Percentiles rank a stretch among this genome's conserved stretches.
Conservation (phyloP, 768 basidiomycete species). For the Amanita jacksonii region DNA sequence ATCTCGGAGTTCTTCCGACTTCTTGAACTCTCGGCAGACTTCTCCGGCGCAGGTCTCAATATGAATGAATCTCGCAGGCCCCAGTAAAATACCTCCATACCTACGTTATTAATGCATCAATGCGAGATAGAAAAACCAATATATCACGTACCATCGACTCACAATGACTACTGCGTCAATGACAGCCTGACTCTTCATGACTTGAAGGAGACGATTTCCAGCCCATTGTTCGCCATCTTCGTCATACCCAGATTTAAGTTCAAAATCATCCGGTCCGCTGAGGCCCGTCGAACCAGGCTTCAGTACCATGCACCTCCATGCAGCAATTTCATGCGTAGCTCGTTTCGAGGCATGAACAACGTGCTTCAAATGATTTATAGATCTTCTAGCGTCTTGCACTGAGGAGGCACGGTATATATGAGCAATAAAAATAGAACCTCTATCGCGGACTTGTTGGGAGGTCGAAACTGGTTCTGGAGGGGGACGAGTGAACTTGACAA, state of each 20-base stretch:
- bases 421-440: constrained; percentile 64
- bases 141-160: constrained; percentile 52
- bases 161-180: constrained; percentile 77
- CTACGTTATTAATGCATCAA: constrained; percentile 23
- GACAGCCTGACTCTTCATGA: constrained; percentile 60
- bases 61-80: constrained; percentile 66
- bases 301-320: constrained; percentile 71
- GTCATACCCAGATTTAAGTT: constrained; percentile 47
- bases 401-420: constrained; percentile 48
- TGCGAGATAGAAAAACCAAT: background rate
- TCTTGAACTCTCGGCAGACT: constrained; percentile 61
- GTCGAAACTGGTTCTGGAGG: constrained; percentile 37
- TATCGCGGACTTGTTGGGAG: constrained; percentile 71
- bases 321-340: constrained; percentile 65
- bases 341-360: constrained; percentile 48
- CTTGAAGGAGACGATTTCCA: constrained; percentile 49
- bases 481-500: constrained; percentile 36
- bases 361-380: constrained; percentile 42
- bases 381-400: constrained; percentile 38
- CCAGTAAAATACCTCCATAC: constrained; percentile 77
- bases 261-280: constrained; percentile 68
- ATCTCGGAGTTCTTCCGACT: constrained; percentile 59
- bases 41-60: constrained; percentile 69
- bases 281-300: constrained; percentile 59
- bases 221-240: constrained; percentile 79